Base-by-base conservation (phyloP, 164 flowering plant species). In the Aristolochia contorta region DNA sequence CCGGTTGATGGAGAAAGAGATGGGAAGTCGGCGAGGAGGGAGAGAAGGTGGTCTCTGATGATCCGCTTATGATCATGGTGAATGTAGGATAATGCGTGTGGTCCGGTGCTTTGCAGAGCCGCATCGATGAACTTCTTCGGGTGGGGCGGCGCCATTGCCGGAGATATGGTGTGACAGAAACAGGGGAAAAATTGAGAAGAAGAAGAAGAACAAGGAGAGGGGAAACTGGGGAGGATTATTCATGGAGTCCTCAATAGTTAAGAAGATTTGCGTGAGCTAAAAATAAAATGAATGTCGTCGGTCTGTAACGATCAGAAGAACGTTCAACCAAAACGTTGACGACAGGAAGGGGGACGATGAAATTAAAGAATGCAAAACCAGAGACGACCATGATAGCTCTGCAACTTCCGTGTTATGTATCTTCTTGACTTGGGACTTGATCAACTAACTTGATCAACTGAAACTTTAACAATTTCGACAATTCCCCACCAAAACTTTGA, bases 41-140 rank as follows among this genome's bases (percentile, higher is more conserved):
- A 21, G 25, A 53, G 58, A 37, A 32, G 58, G 58, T 56, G 58
- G 21, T 56, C 58, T 4, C 43, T 23, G 45, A 56, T 56, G 43
- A 56, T 18, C 58, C 58, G 18, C 21, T 56, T 56, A n/a, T 15
- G 45, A 3, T 32, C 45, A 32, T 56, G 58, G 45, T 56, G 45
- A 19, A n/a, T 56, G 21, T 32, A 56, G 45, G 43, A 56, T 12
- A 56, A 56, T 12, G 58, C 58, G 19, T 56, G 32, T 4, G 12
- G 58, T 1, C 20, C 20, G 3, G 58, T 15, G 21, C 21, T 56
- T 33, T 27, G 2, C 8, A 56, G 32, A 16, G 58, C 58, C 8
- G 45, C 20, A 16, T 30, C 21, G 19, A 56, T 56, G 58, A 56
- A 56, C 45, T 56, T 32, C 19, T 3, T 15, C 32, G 30, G 21